These are phyloP conservation scores for Pichia sp. DNA, from an alignment of 1,139 yeast genomes.

Conservation along the genomic window DNA sequence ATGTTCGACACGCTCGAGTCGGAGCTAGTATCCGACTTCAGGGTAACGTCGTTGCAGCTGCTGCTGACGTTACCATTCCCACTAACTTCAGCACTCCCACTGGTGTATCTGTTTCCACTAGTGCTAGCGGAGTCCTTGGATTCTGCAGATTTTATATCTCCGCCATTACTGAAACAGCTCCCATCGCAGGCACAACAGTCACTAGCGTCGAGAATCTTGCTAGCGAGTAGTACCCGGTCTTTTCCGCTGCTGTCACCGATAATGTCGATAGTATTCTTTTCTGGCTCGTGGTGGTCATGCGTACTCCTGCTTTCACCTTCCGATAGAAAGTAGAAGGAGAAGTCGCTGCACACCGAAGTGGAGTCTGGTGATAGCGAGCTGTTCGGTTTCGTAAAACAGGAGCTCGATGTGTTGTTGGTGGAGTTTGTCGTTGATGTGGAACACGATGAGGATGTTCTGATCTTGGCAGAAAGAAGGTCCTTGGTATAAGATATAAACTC, in stretches of 20 bases:
- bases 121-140: no score
- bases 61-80: neutral
- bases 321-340: neutral
- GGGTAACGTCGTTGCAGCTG: neutral
- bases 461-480: constrained; percentile 4
- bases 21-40: neutral
- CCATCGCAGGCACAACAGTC: neutral
- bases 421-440: constrained; percentile 15
- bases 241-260: neutral
- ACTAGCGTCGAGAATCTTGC: neutral
- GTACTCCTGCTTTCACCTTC: neutral
- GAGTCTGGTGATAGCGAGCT: constrained; percentile 1
- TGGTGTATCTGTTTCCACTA: neutral
- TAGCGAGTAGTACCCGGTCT: neutral
- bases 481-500: constrained; percentile 25
- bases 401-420: constrained; percentile 1
- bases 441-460: constrained; percentile 7
- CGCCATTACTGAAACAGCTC: neutral
- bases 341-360: constrained; percentile 5
- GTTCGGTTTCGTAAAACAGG: constrained; percentile 9
- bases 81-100: neutral
- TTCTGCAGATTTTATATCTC: neutral
- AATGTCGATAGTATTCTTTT: neutral
- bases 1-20: neutral
- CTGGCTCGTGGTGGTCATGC: neutral